A percentile compares a stretch with the other conserved stretches of the same genome.
Evolutionary conservation across 2,329 filamentous ascomycete species (phyloP).

Genomic region (Verticillium albo-atrum): DNA sequence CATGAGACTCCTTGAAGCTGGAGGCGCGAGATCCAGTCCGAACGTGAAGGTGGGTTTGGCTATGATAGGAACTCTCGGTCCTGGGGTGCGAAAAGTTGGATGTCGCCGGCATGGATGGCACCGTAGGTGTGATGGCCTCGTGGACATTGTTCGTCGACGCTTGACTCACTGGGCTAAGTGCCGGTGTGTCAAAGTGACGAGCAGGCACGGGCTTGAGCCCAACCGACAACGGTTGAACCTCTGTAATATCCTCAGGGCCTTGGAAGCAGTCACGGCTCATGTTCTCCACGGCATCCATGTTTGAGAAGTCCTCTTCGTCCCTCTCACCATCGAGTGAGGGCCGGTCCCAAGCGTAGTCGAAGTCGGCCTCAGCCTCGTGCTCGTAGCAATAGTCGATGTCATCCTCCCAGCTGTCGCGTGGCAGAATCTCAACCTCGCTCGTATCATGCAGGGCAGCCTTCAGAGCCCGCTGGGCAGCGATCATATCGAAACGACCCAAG

Average conservation of each 20-base stretch:
- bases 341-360: conserved; percentile 62
- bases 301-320: conserved; percentile 10
- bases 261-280: neutral
- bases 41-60: conserved; percentile 23
- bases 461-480: conserved; percentile 22
- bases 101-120: conserved; percentile 24
- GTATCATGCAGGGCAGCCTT: conserved; percentile 16
- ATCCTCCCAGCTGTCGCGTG: conserved; percentile 58
- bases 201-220: conserved; percentile 7
- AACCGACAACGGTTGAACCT: conserved; percentile 3
- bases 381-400: conserved; percentile 70
- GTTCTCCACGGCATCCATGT: neutral
- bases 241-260: neutral
- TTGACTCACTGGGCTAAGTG: conserved; percentile 45
- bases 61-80: conserved; percentile 24
- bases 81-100: conserved; percentile 51
- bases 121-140: conserved; percentile 42
- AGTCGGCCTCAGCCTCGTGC: conserved; percentile 62
- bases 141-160: conserved; percentile 21
- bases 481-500: conserved; percentile 38
- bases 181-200: conserved; percentile 35
- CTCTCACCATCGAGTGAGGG: conserved; percentile 44
- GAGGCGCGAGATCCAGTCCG: conserved; percentile 42
- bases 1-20: conserved; percentile 55
- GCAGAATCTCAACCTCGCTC: conserved; percentile 20